phyloP scores from a whole-genome alignment of 2,329 filamentous ascomycete species.

The Metarhizium anisopliae region DNA sequence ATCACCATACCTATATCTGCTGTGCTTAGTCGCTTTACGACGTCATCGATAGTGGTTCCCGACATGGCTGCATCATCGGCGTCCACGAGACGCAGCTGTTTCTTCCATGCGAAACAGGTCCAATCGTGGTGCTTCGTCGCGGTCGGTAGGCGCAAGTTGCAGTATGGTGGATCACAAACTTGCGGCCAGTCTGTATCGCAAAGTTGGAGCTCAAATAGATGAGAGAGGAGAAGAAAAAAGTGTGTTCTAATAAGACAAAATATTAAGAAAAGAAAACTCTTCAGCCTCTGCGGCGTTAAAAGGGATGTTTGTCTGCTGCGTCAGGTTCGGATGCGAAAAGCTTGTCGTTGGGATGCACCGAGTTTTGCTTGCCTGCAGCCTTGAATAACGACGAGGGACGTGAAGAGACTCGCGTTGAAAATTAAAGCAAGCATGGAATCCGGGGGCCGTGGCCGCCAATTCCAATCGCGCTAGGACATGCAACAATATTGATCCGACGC shows the following conservation, averaged over 20 bases:
- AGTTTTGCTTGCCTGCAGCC: slow-evolving; percentile 7
- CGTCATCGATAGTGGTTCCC: slow-evolving; percentile 51
- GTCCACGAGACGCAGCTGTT: slow-evolving; percentile 23
- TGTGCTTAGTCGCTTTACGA: slow-evolving; percentile 49
- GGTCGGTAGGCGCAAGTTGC: slow-evolving; percentile 7
- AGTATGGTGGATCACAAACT: slow-evolving; percentile 12
- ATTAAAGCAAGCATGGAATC: slow-evolving; percentile 26
- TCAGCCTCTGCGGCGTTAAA: not conserved
- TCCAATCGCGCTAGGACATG: slow-evolving; percentile 30
- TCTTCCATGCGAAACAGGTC: slow-evolving; percentile 25
- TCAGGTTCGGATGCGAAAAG: not conserved
- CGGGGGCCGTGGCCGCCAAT: slow-evolving; percentile 32
- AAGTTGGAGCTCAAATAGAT: slow-evolving; percentile 6
- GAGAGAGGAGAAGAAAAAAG: not conserved
- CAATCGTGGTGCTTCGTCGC: slow-evolving; percentile 11
- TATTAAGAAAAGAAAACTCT: not conserved
- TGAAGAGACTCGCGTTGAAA: slow-evolving; percentile 26
- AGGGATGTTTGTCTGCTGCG: slow-evolving; percentile 4
- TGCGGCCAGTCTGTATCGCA: slow-evolving; percentile 5
- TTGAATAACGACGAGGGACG: slow-evolving; percentile 2
- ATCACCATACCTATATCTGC: slow-evolving; percentile 43
- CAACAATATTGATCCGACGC: slow-evolving; percentile 26
- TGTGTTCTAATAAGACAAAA: not conserved
- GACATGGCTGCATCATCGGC: slow-evolving; percentile 50
- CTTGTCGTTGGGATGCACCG: slow-evolving; percentile 1